A percentile compares a stretch with the other conserved stretches of the same genome.
Evolutionary conservation across 2,329 filamentous ascomycete genomes (phyloP).

Genomic region (Alternaria triticimaculans): DNA sequence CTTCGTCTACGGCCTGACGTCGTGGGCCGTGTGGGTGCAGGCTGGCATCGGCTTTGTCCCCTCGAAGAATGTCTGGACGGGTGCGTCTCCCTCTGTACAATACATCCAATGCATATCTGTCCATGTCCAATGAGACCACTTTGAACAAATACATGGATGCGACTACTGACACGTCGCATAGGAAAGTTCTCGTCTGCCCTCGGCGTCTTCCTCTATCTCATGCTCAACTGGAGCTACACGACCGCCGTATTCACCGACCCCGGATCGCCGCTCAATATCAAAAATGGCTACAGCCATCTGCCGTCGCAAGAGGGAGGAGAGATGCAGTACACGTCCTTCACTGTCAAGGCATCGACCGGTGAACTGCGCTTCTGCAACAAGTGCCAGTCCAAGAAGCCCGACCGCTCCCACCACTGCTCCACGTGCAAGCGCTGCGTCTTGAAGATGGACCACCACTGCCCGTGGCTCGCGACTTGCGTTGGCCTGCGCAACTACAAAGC

Average conservation of each 20-base stretch:
- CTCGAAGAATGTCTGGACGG: conserved; percentile 45
- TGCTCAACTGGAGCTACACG: conserved; percentile 90
- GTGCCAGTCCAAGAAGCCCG: conserved; percentile 91
- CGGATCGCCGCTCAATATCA: conserved; percentile 65
- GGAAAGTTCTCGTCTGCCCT: conserved; percentile 62
- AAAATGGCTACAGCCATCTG: conserved; percentile 75
- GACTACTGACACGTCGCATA: conserved; percentile 34
- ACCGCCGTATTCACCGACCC: conserved; percentile 92
- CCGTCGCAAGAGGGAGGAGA: conserved; percentile 70
- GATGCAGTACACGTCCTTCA: conserved; percentile 74
- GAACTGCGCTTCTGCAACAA: conserved; percentile 94
- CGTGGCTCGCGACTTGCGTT: conserved; percentile 95
- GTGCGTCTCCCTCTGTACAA: conserved; percentile 25
- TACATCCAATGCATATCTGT: neutral
- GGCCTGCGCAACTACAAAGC: conserved; percentile 95
- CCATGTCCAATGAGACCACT: neutral
- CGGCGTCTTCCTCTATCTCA: conserved; percentile 73
- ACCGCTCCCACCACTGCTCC: conserved; percentile 95
- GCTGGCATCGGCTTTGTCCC: conserved; percentile 68
- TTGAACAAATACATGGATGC: neutral
- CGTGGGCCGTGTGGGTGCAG: conserved; percentile 92
- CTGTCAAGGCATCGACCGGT: conserved; percentile 84
- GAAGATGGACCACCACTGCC: conserved; percentile 99
- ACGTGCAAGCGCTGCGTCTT: conserved; percentile 92
- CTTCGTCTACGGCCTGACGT: conserved; percentile 89